Percentiles rank a stretch among this genome's conserved stretches.
Conservation (phyloP, 768 basidiomycete species). For the Podaxis carcinomalis region DNA sequence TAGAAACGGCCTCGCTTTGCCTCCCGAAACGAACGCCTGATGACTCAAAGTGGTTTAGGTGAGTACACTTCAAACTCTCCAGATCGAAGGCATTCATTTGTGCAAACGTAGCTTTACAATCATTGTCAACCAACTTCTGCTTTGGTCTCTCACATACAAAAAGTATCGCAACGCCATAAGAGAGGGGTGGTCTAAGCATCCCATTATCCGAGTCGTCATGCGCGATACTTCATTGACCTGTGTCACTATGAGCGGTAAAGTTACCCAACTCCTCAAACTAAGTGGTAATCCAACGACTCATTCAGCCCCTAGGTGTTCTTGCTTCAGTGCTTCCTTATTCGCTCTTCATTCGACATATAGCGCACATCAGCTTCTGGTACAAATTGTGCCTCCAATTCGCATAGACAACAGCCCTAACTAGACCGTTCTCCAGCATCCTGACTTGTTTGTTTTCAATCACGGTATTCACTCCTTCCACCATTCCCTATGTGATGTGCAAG, state of each 20-base stretch:
- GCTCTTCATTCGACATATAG: neutral
- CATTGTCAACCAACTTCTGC: neutral
- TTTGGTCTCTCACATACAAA: neutral
- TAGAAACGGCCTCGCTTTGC: neutral
- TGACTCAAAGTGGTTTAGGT: neutral
- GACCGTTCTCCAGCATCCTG: neutral
- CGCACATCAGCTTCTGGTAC: neutral
- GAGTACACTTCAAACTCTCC: neutral
- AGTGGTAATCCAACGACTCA: neutral
- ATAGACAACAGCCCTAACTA: neutral
- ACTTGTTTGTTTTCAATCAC: neutral
- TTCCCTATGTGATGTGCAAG: neutral
- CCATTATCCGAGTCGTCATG: neutral
- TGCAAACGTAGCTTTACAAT: neutral
- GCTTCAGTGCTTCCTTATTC: neutral
- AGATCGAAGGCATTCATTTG: neutral
- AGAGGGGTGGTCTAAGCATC: neutral
- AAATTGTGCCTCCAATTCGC: neutral
- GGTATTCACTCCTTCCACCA: neutral
- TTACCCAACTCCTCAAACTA: neutral
- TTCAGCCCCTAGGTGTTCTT: neutral
- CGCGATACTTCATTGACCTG: neutral
- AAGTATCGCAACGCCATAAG: neutral
- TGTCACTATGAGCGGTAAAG: neutral
- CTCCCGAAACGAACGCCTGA: neutral